Evolutionary conservation across 345 rosid genomes (phyloP).

Genomic region (Gossypium longicalyx): DNA sequence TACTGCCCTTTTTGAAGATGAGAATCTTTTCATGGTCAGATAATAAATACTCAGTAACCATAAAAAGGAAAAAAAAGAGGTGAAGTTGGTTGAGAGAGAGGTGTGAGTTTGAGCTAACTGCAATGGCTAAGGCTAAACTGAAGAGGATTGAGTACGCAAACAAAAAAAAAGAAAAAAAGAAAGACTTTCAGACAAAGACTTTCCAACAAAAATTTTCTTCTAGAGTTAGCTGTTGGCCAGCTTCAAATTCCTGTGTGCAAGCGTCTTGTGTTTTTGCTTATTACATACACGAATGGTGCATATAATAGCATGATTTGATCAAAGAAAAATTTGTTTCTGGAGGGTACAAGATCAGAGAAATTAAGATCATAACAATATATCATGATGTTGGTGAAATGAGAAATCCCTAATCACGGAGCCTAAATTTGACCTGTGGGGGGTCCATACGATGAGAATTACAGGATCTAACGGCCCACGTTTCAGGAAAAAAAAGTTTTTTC

Average conservation of each 20-base stretch:
- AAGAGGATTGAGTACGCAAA: constrained; percentile 25
- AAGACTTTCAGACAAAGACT: constrained; percentile 15
- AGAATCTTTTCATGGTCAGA: constrained; percentile 28
- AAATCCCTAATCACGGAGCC: neutral
- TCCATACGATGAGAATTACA: neutral
- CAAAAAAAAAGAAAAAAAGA: constrained; percentile 13
- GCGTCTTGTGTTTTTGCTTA: neutral
- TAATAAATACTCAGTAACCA: neutral
- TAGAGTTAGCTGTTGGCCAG: constrained; percentile 6
- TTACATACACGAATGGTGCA: no score
- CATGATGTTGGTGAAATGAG: neutral
- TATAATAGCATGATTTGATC: neutral
- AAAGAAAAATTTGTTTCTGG: no score
- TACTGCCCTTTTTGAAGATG: constrained; percentile 24
- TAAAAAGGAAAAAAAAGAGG: neutral
- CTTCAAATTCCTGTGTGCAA: neutral
- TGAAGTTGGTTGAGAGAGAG: constrained; percentile 25
- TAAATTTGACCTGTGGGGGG: neutral
- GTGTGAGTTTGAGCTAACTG: constrained; percentile 13
- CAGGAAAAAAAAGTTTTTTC: neutral
- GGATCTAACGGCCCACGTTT: neutral
- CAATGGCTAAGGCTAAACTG: constrained; percentile 11
- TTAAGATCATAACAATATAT: neutral
- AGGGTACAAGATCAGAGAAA: neutral
- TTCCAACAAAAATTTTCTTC: constrained; percentile 2